Conservation (phyloP, 345 rosid genomes). For the Salix purpurea region DNA sequence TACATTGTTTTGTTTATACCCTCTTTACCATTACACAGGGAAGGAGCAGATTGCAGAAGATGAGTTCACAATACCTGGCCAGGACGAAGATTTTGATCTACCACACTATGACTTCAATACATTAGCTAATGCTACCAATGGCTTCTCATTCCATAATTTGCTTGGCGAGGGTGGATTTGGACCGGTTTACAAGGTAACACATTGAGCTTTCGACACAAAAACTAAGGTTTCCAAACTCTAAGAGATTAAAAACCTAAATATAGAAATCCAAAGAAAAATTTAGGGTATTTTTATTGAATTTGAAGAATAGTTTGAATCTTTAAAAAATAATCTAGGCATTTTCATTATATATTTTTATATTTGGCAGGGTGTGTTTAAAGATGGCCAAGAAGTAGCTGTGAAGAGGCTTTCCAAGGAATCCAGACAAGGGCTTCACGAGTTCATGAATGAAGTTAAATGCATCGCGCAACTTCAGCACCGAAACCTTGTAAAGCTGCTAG, state of each 20-base stretch:
- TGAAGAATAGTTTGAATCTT: no score
- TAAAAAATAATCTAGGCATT: no score
- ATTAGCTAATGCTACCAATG: neutral
- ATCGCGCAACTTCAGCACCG: conserved; percentile 21
- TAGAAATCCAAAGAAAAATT: no score
- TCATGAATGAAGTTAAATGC: conserved; percentile 15
- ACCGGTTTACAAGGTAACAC: neutral
- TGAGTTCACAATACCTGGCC: neutral
- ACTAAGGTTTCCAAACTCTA: no score
- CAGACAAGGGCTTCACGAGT: conserved; percentile 14
- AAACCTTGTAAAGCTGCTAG: conserved; percentile 20
- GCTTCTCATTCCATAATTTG: neutral
- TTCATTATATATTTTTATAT: neutral
- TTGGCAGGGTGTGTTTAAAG: neutral
- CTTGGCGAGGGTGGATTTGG: conserved; percentile 6
- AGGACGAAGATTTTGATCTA: neutral
- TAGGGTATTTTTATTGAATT: no score
- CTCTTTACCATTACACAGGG: neutral
- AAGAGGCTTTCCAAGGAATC: conserved; percentile 16
- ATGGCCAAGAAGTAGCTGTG: conserved; percentile 15
- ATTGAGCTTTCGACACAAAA: neutral
- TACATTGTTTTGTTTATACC: neutral
- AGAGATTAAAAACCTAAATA: no score
- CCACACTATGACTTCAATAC: neutral
- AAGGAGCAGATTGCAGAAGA: neutral